These are phyloP conservation scores for Populus deltoides DNA, from an alignment of 345 rosid genomes.

Conservation along the genomic window DNA sequence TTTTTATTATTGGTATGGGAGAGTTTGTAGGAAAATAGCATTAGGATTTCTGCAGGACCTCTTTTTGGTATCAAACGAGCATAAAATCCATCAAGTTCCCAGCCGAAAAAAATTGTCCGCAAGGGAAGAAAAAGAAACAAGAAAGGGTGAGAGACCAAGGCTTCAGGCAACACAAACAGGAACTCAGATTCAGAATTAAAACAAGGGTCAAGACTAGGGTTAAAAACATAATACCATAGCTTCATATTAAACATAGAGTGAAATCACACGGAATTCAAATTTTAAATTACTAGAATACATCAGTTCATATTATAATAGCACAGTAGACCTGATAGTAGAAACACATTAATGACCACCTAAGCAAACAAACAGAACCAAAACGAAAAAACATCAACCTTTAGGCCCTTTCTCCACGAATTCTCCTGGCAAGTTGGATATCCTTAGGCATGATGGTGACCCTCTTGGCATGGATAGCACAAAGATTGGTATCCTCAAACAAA, in stretches of 20 bases:
- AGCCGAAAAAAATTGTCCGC: not conserved
- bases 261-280: not conserved
- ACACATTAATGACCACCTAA: not conserved
- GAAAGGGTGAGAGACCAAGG: not conserved
- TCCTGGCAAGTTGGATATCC: constrained; percentile 41
- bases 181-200: not conserved
- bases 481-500: constrained; percentile 41
- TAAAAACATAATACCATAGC: not conserved
- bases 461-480: constrained; percentile 37
- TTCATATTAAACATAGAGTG: not conserved
- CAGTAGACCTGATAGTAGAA: not conserved
- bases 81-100: no score
- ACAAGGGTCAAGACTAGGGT: not conserved
- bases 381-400: not conserved
- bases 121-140: not conserved
- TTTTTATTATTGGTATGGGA: no score
- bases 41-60: no score
- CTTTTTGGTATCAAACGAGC: no score
- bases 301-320: constrained; percentile 4
- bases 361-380: not conserved
- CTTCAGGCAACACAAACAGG: not conserved
- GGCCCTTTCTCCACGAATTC: constrained; percentile 37
- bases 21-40: no score
- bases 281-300: not conserved
- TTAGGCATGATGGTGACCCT: constrained; percentile 44